Evolutionary conservation across 2,329 filamentous ascomycete genomes (phyloP).

Genomic region (Xylariaceae sp.): DNA sequence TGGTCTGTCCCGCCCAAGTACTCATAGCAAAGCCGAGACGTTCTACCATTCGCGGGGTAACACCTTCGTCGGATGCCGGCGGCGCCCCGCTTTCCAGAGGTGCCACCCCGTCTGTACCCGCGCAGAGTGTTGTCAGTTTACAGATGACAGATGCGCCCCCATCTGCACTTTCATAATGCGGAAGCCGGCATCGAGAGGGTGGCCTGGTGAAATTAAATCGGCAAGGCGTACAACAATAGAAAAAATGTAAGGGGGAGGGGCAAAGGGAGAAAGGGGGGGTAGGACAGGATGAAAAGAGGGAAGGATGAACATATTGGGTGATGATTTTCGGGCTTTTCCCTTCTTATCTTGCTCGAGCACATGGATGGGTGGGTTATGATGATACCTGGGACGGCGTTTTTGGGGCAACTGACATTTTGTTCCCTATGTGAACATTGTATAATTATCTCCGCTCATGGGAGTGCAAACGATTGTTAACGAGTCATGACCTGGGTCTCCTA

Average conservation of each 20-base stretch:
- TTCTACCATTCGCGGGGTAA: conserved; percentile 42
- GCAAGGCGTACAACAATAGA: neutral
- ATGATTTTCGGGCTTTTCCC: too few species aligned
- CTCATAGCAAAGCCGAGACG: conserved; percentile 65
- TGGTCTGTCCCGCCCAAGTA: conserved; percentile 94
- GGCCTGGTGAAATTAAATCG: too few species aligned
- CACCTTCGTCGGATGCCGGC: conserved; percentile 56
- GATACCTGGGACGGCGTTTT: too few species aligned
- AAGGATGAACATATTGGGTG: neutral
- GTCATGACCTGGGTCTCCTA: too few species aligned
- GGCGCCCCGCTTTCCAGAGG: conserved; percentile 43
- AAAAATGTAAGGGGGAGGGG: neutral
- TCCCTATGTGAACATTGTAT: too few species aligned
- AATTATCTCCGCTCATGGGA: too few species aligned
- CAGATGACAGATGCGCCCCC: conserved; percentile 23
- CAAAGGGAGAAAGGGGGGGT: neutral
- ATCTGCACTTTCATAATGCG: neutral
- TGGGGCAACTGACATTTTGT: too few species aligned
- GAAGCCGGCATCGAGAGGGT: neutral
- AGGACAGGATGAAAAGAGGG: neutral
- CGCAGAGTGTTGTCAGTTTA: conserved; percentile 28
- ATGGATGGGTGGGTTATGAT: too few species aligned
- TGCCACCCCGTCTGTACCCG: conserved; percentile 29
- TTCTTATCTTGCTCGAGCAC: too few species aligned
- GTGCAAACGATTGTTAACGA: too few species aligned